These are phyloP conservation scores for Citrullus colocynthis DNA, from an alignment of 306 rosid genomes.

Conservation along the genomic window DNA sequence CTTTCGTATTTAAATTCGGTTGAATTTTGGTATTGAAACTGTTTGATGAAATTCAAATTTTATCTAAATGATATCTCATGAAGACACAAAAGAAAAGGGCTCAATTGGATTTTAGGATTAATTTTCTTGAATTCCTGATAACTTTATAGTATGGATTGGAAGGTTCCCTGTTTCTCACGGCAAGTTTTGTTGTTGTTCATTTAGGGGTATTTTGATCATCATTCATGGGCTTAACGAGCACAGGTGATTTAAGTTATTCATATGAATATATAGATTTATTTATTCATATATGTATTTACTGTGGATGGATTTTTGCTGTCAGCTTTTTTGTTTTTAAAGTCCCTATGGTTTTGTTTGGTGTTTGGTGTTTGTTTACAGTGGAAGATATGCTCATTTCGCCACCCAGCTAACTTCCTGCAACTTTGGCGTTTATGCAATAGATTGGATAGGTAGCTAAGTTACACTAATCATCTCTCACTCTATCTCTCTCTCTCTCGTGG, in stretches of 20 bases:
- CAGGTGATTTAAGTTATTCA: slow-evolving; percentile 30
- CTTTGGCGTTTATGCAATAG: slow-evolving; percentile 96
- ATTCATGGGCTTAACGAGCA: slow-evolving; percentile 98
- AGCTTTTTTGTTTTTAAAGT: background rate
- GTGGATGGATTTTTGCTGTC: background rate
- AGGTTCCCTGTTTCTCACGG: slow-evolving; percentile 12
- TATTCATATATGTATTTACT: background rate
- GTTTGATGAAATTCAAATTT: background rate
- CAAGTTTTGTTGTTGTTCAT: slow-evolving; percentile 14
- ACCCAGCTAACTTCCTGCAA: slow-evolving; percentile 58
- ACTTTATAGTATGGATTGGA: background rate
- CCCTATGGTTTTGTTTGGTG: background rate
- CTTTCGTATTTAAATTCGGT: background rate
- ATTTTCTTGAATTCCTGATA: background rate
- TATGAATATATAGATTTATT: background rate
- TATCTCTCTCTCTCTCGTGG: background rate
- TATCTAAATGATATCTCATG: background rate
- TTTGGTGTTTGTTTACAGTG: slow-evolving; percentile 45
- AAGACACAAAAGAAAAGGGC: background rate
- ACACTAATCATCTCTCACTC: background rate
- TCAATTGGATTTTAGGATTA: background rate
- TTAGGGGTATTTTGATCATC: slow-evolving; percentile 77
- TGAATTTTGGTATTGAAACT: background rate
- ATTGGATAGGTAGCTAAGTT: slow-evolving; percentile 72
- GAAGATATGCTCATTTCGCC: slow-evolving; percentile 84